Base-by-base conservation (phyloP, 2,329 filamentous ascomycete species). In the Cladophialophora chaetospira region DNA sequence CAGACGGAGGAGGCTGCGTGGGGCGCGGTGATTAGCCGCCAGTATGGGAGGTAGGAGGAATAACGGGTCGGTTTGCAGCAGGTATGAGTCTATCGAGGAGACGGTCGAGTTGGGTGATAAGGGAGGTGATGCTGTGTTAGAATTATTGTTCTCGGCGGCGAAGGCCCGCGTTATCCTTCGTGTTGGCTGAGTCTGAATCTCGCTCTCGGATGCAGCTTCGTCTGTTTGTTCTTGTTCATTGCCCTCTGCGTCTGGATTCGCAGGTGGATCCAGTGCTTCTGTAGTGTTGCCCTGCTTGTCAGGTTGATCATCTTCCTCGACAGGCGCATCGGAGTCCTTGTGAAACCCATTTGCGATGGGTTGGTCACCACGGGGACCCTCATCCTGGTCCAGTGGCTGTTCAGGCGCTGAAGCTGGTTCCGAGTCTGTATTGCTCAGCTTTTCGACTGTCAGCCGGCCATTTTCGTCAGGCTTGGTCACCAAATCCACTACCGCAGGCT, bases 11-110 rank as follows among this genome's bases (percentile, higher is more conserved):
- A 33, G n/a, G 74, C 67, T 1, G 80, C 78, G 51, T 80, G 76
- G 40, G 77, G 71, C 70, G 81, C 86, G 58, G 83, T 75, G 6
- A 82, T 82, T 63, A 85, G 74, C 11, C 78, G 77, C 5, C 65
- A 69, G 11, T 68, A 70, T 25, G 5, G 76, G 67, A 0, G 83
- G 80, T 43, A 83, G 76, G 23, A 79, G 72, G 71, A 83, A 87
- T 53, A 86, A 74, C 2, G 83, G 82, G 60, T 87, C 63, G 31
- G 58, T 35, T 43, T 62, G 77, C 44, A 82, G 72, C 6, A 72
- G 73, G 4, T 80, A 78, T 2, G 69, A 68, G 10, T 72, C 69
- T n/a, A 74, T 65, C 13, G 69, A 65, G 44, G 67, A 66, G 23
- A 68, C 66, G 21, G 71, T 70, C 38, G 65, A 68, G 10, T 70